A percentile compares a stretch with the other conserved stretches of the same genome.
Evolutionary conservation across 352 stramenopile species (phyloP).

Genomic region (Globisporangium radiosum): DNA sequence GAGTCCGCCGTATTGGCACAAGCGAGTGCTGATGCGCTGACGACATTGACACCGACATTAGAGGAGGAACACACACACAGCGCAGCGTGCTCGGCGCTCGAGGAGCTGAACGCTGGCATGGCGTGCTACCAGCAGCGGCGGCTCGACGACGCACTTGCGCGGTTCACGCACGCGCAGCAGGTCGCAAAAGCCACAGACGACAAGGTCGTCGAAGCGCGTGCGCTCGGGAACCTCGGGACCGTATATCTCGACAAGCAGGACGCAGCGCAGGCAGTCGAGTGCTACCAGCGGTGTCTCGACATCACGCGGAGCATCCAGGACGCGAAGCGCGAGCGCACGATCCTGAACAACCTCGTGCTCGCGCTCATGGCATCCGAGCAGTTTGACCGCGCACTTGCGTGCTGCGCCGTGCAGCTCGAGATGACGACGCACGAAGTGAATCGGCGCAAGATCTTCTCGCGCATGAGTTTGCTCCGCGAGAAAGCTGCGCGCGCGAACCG

Average conservation of each 20-base stretch:
- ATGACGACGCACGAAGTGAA: constrained; percentile 67
- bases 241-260: constrained; percentile 73
- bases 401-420: constrained; percentile 64
- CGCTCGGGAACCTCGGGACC: constrained; percentile 70
- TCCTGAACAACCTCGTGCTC: constrained; percentile 82
- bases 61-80: constrained; percentile 8
- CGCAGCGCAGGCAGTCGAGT: constrained; percentile 56
- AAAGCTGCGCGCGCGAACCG: constrained; percentile 16
- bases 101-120: constrained; percentile 74
- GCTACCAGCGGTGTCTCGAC: constrained; percentile 72
- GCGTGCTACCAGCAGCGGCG: constrained; percentile 65
- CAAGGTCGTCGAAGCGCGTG: constrained; percentile 60
- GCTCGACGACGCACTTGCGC: constrained; percentile 50
- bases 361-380: constrained; percentile 59
- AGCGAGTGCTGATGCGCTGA: not conserved
- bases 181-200: constrained; percentile 36
- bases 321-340: constrained; percentile 71
- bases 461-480: constrained; percentile 68
- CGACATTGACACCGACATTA: no score
- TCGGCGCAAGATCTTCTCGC: constrained; percentile 67
- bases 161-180: constrained; percentile 62
- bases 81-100: constrained; percentile 30
- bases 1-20: constrained; percentile 1
- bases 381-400: constrained; percentile 44
- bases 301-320: constrained; percentile 69